A percentile compares a stretch with the other conserved stretches of the same genome.
Evolutionary conservation across 2,329 filamentous ascomycete species (phyloP).

Genomic region (Neodidymelliopsis sp.): DNA sequence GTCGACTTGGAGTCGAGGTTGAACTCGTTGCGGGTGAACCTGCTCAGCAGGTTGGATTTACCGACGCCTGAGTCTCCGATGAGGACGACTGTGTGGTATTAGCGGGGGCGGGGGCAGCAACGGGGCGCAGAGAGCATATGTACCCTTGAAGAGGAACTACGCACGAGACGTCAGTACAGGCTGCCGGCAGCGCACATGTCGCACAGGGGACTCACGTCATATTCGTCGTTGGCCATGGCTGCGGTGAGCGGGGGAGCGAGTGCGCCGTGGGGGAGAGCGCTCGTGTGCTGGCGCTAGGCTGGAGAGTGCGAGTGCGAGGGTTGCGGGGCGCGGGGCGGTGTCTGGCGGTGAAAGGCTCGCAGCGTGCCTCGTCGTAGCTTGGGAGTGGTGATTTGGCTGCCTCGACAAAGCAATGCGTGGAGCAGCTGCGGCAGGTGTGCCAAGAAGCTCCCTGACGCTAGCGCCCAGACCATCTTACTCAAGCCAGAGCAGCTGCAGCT

Average conservation of each 20-base stretch:
- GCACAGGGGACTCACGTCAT: conserved; percentile 77
- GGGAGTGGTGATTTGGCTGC: conserved; percentile 30
- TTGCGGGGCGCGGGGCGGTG: background rate
- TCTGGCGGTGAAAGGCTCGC: conserved; percentile 4
- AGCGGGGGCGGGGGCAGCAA: conserved; percentile 30
- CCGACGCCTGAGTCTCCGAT: conserved; percentile 99
- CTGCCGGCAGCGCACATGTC: conserved; percentile 25
- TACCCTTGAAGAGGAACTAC: conserved; percentile 99
- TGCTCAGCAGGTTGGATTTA: conserved; percentile 99
- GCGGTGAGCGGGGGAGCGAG: conserved; percentile 37
- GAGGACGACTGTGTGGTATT: conserved; percentile 76
- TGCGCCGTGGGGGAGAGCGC: conserved; percentile 20
- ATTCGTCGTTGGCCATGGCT: conserved; percentile 98
- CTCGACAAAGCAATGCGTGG: conserved; percentile 30
- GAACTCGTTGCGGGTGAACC: conserved; percentile 99
- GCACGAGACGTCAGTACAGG: conserved; percentile 33
- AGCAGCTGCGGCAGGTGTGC: conserved; percentile 18
- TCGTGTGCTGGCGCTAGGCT: conserved; percentile 10
- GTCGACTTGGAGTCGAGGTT: conserved; percentile 99
- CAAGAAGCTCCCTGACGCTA: conserved; percentile 6
- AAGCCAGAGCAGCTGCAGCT: conserved; percentile 13
- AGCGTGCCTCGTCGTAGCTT: conserved; percentile 9
- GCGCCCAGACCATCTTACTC: conserved; percentile 3
- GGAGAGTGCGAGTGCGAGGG: background rate
- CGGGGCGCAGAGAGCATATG: conserved; percentile 21